Conservation (phyloP, 2,329 filamentous ascomycete genomes). For the Penicillium sp. region DNA sequence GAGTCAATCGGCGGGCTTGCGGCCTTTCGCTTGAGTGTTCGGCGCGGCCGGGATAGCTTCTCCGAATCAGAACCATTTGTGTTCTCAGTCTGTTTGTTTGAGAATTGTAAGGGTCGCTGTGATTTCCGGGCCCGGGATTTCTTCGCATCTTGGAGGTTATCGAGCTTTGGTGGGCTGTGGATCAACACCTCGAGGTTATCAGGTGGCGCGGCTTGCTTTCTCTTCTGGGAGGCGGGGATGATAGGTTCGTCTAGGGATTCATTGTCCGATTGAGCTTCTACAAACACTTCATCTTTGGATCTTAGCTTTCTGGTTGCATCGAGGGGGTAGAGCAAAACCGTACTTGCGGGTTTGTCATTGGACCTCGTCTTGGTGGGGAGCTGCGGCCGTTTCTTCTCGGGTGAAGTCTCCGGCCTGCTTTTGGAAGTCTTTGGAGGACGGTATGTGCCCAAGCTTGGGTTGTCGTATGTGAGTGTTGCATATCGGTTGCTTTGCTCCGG, state of each 20-base stretch:
- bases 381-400: neutral
- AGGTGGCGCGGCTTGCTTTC: slow-evolving; percentile 4
- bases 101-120: neutral
- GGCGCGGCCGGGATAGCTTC: slow-evolving; percentile 20
- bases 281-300: neutral
- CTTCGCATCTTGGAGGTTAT: neutral
- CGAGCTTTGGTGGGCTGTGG: neutral
- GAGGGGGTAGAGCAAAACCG: neutral
- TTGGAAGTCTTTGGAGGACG: slow-evolving; percentile 7
- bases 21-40: slow-evolving; percentile 31
- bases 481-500: slow-evolving; percentile 27
- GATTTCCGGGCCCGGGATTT: neutral
- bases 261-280: neutral
- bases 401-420: neutral
- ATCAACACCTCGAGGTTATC: neutral
- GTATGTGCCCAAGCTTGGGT: slow-evolving; percentile 25
- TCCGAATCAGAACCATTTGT: slow-evolving; percentile 13
- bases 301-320: neutral
- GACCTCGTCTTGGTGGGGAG: neutral
- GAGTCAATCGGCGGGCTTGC: slow-evolving; percentile 26
- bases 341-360: neutral
- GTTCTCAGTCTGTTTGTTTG: neutral
- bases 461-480: slow-evolving; percentile 35
- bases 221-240: slow-evolving; percentile 6
- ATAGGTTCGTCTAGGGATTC: slow-evolving; percentile 15